These are phyloP conservation scores for Calamus simplicifolius DNA, from an alignment of 176 grass and related monocot genomes.

Conservation along the genomic window DNA sequence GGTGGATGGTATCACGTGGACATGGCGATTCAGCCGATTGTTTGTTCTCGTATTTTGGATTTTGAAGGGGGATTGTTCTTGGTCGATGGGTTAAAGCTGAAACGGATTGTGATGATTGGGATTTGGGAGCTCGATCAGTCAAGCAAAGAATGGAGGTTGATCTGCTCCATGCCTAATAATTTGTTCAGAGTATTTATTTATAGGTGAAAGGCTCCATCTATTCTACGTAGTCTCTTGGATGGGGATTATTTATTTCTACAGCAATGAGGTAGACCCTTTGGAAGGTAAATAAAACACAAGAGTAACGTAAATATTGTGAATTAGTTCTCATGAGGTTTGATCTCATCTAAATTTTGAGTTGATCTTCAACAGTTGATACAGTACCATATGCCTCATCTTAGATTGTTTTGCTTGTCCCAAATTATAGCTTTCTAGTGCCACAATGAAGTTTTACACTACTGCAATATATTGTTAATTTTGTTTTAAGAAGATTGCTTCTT, in stretches of 20 bases:
- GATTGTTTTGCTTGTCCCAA: too few species aligned
- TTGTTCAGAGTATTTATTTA: conserved; percentile 32
- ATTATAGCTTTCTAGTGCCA: too few species aligned
- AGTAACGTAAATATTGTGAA: too few species aligned
- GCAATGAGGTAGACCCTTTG: not conserved
- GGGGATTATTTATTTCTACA: conserved; percentile 42
- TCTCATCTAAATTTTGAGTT: too few species aligned
- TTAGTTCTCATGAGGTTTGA: too few species aligned
- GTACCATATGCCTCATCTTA: too few species aligned
- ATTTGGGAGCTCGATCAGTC: conserved; percentile 21
- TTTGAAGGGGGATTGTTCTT: conserved; percentile 30
- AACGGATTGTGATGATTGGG: conserved; percentile 10
- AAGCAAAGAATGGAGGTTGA: conserved; percentile 1
- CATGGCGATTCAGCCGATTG: conserved; percentile 24
- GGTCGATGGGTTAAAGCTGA: conserved; percentile 28
- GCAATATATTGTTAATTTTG: too few species aligned
- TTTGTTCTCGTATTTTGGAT: conserved; percentile 23
- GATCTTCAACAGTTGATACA: too few species aligned
- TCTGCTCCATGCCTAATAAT: conserved; percentile 16
- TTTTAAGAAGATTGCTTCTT: too few species aligned
- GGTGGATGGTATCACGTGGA: conserved; percentile 14
- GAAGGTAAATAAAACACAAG: too few species aligned
- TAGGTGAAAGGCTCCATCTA: conserved; percentile 10
- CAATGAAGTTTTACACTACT: too few species aligned
- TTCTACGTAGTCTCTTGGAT: conserved; percentile 24